Evolutionary conservation across 345 rosid genomes (phyloP).

Genomic region (Citrus reticulata): DNA sequence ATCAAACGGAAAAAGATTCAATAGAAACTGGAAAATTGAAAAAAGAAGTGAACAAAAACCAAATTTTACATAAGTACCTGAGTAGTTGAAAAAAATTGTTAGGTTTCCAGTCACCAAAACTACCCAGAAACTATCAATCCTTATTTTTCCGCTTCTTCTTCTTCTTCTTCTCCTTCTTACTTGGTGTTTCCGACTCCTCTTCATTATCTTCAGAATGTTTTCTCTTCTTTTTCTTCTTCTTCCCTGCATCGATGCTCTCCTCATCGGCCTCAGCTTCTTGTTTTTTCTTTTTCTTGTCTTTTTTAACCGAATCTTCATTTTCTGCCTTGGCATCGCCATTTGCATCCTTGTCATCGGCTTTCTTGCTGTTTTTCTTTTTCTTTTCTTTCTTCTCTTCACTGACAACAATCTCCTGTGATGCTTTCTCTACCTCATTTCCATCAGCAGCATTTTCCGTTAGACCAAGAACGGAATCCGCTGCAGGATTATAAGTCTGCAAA

Average conservation of each 20-base stretch:
- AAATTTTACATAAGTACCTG: slow-evolving; percentile 2
- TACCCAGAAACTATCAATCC: background rate
- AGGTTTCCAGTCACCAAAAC: background rate
- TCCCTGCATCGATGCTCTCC: slow-evolving; percentile 19
- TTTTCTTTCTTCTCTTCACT: slow-evolving; percentile 41
- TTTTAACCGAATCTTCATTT: slow-evolving; percentile 26
- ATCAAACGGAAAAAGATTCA: background rate
- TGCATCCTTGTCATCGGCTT: slow-evolving; percentile 24
- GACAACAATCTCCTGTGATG: slow-evolving; percentile 16
- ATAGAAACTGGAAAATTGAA: background rate
- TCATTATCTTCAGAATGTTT: background rate
- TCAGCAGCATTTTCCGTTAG: slow-evolving; percentile 27
- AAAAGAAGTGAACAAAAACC: background rate
- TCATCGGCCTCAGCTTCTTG: slow-evolving; percentile 22
- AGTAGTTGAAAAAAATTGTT: slow-evolving; percentile 2
- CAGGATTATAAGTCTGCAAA: slow-evolving; percentile 70
- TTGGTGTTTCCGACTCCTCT: slow-evolving; percentile 23
- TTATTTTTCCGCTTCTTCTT: slow-evolving; percentile 25
- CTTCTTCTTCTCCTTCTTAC: slow-evolving; percentile 38
- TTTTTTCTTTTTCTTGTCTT: slow-evolving; percentile 56
- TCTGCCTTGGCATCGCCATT: slow-evolving; percentile 32
- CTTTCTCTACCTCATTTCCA: slow-evolving; percentile 19
- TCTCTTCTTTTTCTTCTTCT: slow-evolving; percentile 45
- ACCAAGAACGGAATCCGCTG: slow-evolving; percentile 65
- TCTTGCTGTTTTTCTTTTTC: slow-evolving; percentile 42